Base-by-base conservation (phyloP, 306 rosid genomes). In the Corylus heterophylla region DNA sequence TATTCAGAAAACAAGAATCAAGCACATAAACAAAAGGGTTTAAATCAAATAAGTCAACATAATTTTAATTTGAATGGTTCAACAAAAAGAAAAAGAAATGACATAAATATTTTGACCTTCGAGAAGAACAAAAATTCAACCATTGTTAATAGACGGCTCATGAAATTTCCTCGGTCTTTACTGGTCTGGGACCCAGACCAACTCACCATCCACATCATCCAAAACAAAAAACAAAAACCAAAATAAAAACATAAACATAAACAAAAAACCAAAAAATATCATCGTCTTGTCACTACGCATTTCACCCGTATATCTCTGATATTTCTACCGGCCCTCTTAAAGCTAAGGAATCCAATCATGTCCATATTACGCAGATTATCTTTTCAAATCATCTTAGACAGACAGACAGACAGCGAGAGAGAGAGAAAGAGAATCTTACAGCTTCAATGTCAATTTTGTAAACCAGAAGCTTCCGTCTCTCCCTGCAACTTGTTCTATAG, bases 371-470 rank as follows among this genome's bases (percentile, higher is more conserved):
- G 2, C 1, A 69, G 52, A 66, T 31, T 31, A 31, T 31, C 35
- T 31, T 31, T 31, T 31, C 35, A 31, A 31, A 31, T 31, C 35
- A 31, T 31, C 35, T 31, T 31, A 31, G 35, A 31, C 35, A 31
- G 35, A 29, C 31, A 29, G 31, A 29, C 31, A 29, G 31, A 29
- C 31, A 29, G 31, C 1, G 14, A 68, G 8, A 20, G 25, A 51
- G 71, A 49, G 71, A 39, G 27, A 67, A 29, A 51, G 51, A 55
- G 75, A 73, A 37, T 86, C 98, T 91, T 82, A 96, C 98, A 78
- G 99, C 91, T 90, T 96, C 99, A 45, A 93, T 89, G 87, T 96
- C 99, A 81, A 96, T 96, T 82, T 88, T 96, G 89, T 91, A 96
- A 72, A 96, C 96, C 84, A 89, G 78, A 74, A 96, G 99, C 91